Base-by-base conservation (phyloP, 1,284 basidiomycete species). In the Pseudozyma flocculosa region DNA sequence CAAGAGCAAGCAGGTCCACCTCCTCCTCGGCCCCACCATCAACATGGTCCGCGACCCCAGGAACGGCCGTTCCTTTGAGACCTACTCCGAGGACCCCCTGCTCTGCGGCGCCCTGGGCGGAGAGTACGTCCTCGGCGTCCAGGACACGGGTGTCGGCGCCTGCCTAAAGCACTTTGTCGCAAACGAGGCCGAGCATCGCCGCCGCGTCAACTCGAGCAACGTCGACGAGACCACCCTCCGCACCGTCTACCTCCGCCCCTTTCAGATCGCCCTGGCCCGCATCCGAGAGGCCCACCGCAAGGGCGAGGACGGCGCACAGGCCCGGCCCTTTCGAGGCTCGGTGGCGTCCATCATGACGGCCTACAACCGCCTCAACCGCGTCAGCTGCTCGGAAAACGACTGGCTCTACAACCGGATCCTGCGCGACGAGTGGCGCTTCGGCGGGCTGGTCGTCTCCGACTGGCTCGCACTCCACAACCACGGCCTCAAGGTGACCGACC, bases 361-460 rank as follows among this genome's bases (percentile, higher is more conserved):
- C 17, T 55, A 55, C 65, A 72, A 70, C 53, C 87, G 40, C 78
- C 80, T 90, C 68, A 88, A 88, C 67, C 85, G 84, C 21, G 84
- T 83, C 0, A 87, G 80, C 68, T 82, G 85, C 0, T 88, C 86
- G 68, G 84, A 87, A 66, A 87, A 88, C 69, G 81, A 83, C 55
- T 81, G 84, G 70, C 82, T 82, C 2, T 74, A 87, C 50, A 88
- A 87, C 69, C 84, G 83, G 10, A 79, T 88, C 18, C 76, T 88
- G 40, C 88, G 88, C 78, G 82, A 82, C 18, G 87, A 89, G 73
- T 82, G 84, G 53, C 88, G 86, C 3, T 91, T 88, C 82, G 85
- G 86, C 78, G 89, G 89, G 21, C 87, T 82, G 60, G 80, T 85
- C 46, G 81, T 84, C 79, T 63, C 57, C 18, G 61, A 67, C 43